Evolutionary conservation across 257 asterid species (phyloP).

Genomic region (Fraxinus pennsylvanica): DNA sequence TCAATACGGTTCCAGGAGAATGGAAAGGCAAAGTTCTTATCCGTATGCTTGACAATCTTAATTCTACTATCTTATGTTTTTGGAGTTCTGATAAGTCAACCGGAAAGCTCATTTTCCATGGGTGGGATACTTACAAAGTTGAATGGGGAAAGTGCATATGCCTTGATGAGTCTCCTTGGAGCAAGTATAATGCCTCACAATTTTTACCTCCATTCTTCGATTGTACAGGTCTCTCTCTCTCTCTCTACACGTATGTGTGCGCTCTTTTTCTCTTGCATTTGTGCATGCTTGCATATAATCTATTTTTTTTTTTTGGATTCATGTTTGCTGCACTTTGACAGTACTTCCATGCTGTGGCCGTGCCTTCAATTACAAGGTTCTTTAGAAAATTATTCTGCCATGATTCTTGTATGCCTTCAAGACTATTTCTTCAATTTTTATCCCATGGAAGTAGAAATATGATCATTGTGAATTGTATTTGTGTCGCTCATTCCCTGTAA

Average conservation of each 20-base stretch:
- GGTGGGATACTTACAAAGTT: constrained; percentile 63
- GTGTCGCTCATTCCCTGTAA: not conserved
- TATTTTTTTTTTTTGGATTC: not conserved
- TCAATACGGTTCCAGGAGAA: constrained; percentile 52
- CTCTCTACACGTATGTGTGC: not conserved
- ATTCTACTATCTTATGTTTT: constrained; percentile 55
- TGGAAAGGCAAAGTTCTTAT: constrained; percentile 58
- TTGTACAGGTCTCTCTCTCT: constrained; percentile 69
- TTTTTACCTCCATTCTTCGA: constrained; percentile 89
- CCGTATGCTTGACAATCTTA: constrained; percentile 57
- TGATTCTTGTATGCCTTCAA: not conserved
- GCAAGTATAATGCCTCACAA: constrained; percentile 95
- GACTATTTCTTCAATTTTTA: not conserved
- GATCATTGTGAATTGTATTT: not conserved
- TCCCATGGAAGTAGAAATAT: not conserved
- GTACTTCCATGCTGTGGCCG: not conserved
- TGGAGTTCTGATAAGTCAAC: constrained; percentile 66
- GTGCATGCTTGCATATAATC: not conserved
- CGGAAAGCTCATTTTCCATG: constrained; percentile 58
- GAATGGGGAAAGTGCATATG: constrained; percentile 81
- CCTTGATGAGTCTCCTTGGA: constrained; percentile 92
- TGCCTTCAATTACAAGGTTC: not conserved
- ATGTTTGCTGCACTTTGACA: not conserved
- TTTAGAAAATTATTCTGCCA: not conserved
- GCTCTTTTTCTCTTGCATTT: not conserved